Evolutionary conservation across 768 basidiomycete species (phyloP).

Genomic region (Kwoniella bestiolae): DNA sequence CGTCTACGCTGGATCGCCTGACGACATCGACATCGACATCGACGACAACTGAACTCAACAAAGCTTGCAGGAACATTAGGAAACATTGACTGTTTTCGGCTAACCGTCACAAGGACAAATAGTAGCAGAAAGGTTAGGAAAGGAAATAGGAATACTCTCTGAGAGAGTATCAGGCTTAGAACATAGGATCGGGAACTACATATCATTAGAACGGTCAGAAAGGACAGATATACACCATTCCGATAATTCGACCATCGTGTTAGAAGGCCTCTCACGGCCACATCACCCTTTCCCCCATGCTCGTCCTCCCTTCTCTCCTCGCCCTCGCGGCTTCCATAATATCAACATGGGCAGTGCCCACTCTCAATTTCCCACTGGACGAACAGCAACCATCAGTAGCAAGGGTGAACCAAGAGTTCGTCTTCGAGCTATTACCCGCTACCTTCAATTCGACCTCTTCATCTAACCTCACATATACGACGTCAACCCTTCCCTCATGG

Average conservation of each 20-base stretch:
- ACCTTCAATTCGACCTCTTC: conserved; percentile 64
- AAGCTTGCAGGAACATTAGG: too few species aligned
- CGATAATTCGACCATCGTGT: background rate
- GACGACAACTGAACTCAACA: background rate
- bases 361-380: conserved; percentile 66
- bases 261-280: conserved; percentile 14
- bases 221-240: background rate
- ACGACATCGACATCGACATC: conserved; percentile 1
- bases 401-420: conserved; percentile 67
- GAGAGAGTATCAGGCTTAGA: conserved; percentile 19
- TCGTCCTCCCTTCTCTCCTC: conserved; percentile 27
- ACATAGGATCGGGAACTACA: background rate
- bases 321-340: conserved; percentile 28
- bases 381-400: conserved; percentile 80
- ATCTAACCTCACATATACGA: conserved; percentile 63
- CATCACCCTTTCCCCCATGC: conserved; percentile 15
- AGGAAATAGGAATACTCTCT: conserved; percentile 11
- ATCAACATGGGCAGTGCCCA: conserved; percentile 42
- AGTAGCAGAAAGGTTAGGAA: background rate
- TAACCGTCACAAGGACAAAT: too few species aligned
- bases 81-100: conserved; percentile 25
- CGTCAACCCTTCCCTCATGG: conserved; percentile 72
- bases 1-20: conserved; percentile 19
- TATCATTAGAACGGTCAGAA: background rate
- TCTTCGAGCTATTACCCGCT: conserved; percentile 69